These are phyloP conservation scores for Neurospora sp. DNA, from an alignment of 2,329 filamentous ascomycete genomes.

Conservation along the genomic window DNA sequence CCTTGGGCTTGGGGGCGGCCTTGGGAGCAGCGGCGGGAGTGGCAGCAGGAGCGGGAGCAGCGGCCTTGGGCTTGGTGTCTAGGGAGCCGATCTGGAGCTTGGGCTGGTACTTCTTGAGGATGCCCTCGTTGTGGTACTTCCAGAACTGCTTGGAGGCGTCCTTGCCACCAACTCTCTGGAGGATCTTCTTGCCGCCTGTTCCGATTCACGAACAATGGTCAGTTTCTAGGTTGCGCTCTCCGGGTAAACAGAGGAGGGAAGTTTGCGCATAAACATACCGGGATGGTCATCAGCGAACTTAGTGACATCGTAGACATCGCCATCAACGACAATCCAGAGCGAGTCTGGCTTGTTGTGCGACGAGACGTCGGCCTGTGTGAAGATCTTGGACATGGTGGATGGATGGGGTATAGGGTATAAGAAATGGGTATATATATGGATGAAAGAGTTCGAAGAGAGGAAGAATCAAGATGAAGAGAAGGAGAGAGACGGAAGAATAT, in stretches of 20 bases:
- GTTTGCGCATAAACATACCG: conserved; percentile 39
- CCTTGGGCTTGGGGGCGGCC: conserved; percentile 27
- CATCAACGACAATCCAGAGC: conserved; percentile 84
- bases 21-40: conserved; percentile 38
- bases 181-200: conserved; percentile 54
- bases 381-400: conserved; percentile 70
- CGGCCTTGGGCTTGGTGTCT: conserved; percentile 69
- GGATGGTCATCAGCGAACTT: conserved; percentile 80
- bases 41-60: conserved; percentile 41
- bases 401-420: neutral
- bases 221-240: neutral
- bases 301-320: conserved; percentile 92
- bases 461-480: neutral
- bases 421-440: neutral
- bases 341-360: conserved; percentile 82
- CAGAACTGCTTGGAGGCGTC: conserved; percentile 60
- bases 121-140: conserved; percentile 75
- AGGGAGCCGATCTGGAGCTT: conserved; percentile 78
- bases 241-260: neutral
- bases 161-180: conserved; percentile 54
- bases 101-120: conserved; percentile 76
- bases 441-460: neutral
- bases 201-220: too few species aligned
- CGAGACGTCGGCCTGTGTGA: conserved; percentile 76
- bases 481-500: neutral